Evolutionary conservation across 139 green algal genomes (phyloP).

Genomic region (Picochlorum sp.): DNA sequence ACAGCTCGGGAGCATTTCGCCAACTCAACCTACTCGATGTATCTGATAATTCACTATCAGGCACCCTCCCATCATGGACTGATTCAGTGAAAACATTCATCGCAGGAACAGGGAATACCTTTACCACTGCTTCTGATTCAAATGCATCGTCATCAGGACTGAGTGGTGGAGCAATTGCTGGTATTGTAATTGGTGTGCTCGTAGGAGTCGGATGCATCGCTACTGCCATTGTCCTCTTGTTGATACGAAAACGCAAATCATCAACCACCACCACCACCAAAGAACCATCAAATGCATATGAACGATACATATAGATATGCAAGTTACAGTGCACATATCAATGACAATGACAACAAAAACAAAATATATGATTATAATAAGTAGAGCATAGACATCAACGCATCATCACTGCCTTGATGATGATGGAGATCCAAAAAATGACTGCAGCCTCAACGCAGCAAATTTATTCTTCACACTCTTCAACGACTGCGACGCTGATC

Average conservation of each 20-base stretch:
- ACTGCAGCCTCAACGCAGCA: conserved; percentile 11
- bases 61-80: not conserved
- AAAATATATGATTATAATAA: too few species aligned
- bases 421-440: conserved; percentile 16
- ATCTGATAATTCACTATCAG: too few species aligned
- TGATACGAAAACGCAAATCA: too few species aligned
- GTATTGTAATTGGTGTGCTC: not conserved
- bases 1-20: not conserved
- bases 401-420: not conserved
- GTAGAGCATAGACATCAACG: too few species aligned
- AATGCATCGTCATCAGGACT: not conserved
- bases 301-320: too few species aligned
- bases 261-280: too few species aligned
- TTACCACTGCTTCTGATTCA: not conserved
- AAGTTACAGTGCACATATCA: too few species aligned
- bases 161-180: conserved; percentile 10
- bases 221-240: too few species aligned
- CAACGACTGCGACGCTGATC: conserved; percentile 11
- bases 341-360: too few species aligned
- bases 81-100: not conserved
- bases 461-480: conserved; percentile 11
- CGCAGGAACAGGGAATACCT: not conserved
- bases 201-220: not conserved
- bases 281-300: too few species aligned
- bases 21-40: not conserved